These are phyloP conservation scores for Halophytophthora batemanensis DNA, from an alignment of 352 stramenopile species.

Conservation along the genomic window DNA sequence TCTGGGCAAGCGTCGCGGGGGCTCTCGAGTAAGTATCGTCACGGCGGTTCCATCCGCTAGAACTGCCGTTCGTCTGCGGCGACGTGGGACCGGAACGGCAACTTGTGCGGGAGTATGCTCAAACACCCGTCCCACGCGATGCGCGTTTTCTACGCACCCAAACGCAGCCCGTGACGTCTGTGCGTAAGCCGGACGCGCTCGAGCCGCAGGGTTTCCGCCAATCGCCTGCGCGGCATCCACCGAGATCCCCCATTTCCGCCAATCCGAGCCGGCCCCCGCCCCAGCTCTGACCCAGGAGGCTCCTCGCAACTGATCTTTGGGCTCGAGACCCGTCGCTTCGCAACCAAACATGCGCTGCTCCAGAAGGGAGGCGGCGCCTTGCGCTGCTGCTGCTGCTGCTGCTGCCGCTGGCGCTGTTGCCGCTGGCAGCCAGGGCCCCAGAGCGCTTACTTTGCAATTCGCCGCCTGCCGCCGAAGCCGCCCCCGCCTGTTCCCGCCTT, in stretches of 20 bases:
- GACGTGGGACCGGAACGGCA: too few relatives aligned
- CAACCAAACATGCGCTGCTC: constrained; percentile 3
- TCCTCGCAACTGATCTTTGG: constrained; percentile 18
- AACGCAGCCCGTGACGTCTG: constrained; percentile 44
- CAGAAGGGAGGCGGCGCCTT: background rate
- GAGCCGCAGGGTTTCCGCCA: constrained; percentile 21
- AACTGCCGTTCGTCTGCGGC: too few relatives aligned
- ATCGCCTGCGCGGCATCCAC: constrained; percentile 14
- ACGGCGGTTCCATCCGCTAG: too few relatives aligned
- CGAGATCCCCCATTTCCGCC: constrained; percentile 3
- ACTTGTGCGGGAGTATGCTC: too few relatives aligned
- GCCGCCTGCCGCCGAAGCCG: constrained; percentile 25
- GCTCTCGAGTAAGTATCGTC: too few relatives aligned
- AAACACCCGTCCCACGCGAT: constrained; percentile 2
- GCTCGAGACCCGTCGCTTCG: background rate
- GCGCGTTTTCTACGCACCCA: constrained; percentile 25
- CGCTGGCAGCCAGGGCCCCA: background rate
- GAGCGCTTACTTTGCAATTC: constrained; percentile 45
- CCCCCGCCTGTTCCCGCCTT: constrained; percentile 1
- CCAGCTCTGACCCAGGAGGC: constrained; percentile 9
- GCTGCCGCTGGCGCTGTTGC: too few relatives aligned
- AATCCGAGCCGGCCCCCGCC: background rate
- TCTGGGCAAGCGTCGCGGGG: too few relatives aligned
- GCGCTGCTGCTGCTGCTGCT: background rate
- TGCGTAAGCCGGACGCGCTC: constrained; percentile 35